These are phyloP conservation scores for Mycosphaerella sp. DNA, from an alignment of 2,329 filamentous ascomycete species.

Conservation along the genomic window DNA sequence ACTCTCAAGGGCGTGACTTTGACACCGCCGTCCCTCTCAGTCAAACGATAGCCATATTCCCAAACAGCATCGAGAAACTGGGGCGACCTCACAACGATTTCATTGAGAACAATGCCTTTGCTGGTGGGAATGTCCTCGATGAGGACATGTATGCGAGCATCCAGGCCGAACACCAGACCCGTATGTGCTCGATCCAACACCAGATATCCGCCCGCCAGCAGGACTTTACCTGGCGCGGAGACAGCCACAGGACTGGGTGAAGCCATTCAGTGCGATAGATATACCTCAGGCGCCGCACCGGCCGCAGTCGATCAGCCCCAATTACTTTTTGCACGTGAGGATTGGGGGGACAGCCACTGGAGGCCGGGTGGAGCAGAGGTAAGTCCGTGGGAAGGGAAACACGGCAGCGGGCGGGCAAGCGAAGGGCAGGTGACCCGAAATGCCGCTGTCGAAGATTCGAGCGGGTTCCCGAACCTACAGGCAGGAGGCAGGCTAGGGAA, in stretches of 20 bases:
- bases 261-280: conserved; percentile 18
- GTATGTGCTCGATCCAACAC: conserved; percentile 85
- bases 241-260: conserved; percentile 41
- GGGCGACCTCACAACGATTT: conserved; percentile 82
- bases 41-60: conserved; percentile 73
- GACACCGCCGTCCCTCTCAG: conserved; percentile 68
- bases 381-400: conserved; percentile 3
- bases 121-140: conserved; percentile 52
- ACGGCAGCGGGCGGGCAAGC: conserved; percentile 6
- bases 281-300: conserved; percentile 2
- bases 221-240: conserved; percentile 92
- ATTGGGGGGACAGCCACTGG: neutral
- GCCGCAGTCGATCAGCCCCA: conserved; percentile 14
- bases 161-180: conserved; percentile 60
- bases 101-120: conserved; percentile 55
- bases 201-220: conserved; percentile 89
- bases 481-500: conserved; percentile 11
- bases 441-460: conserved; percentile 9
- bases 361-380: conserved; percentile 1
- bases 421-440: conserved; percentile 2
- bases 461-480: neutral
- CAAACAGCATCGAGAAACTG: conserved; percentile 85
- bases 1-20: conserved; percentile 70
- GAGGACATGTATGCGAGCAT: conserved; percentile 57
- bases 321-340: neutral